Base-by-base conservation (phyloP, 805 yeast genomes). In the Metschnikowia santaceciliae region DNA sequence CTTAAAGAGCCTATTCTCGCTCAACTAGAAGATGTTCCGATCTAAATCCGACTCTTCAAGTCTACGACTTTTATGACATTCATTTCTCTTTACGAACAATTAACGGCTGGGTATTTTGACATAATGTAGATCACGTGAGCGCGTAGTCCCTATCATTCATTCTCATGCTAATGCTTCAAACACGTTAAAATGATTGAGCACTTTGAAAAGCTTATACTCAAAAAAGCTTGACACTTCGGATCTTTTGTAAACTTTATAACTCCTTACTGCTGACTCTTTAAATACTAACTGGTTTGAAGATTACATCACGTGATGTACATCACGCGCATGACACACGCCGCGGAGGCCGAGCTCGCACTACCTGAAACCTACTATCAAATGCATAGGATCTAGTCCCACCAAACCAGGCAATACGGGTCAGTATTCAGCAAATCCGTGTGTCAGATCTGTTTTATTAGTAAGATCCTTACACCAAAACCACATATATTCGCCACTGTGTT, bases 51-150 rank as follows among this genome's bases (percentile, higher is more conserved):
- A 34, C 38, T 40, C 22, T 8, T 30, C n/a, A 33, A 40, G 43
- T 40, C 34, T n/a, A 40, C 43, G 43, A 40, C 43, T 11, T 7
- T 42, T 32, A 42, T 33, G 46, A 32, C 22, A 20, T 42, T 42
- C 20, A 42, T 19, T 42, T 42, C 46, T 42, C 10, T 11, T 20
- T 42, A 42, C 34, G 30, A 42, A 14, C 46, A 42, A 42, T 42
- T 42, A 33, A 42, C 46, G 46, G 37, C 38, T 33, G 46, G 46
- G 38, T 40, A 26, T 42, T 42, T 42, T 32, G 26, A 32, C 42
- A 6, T 14, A 19, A 5, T 37, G 40, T 37, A 37, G 40, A 37
- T 26, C 30, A 8, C 30, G 30, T 10, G 30, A 23, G 30, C 30
- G 30, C 30, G 30, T 26, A 26, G 30, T 10, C 11, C 11, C 4